Base-by-base conservation (phyloP, 306 rosid species). In the Corylus heterophylla region DNA sequence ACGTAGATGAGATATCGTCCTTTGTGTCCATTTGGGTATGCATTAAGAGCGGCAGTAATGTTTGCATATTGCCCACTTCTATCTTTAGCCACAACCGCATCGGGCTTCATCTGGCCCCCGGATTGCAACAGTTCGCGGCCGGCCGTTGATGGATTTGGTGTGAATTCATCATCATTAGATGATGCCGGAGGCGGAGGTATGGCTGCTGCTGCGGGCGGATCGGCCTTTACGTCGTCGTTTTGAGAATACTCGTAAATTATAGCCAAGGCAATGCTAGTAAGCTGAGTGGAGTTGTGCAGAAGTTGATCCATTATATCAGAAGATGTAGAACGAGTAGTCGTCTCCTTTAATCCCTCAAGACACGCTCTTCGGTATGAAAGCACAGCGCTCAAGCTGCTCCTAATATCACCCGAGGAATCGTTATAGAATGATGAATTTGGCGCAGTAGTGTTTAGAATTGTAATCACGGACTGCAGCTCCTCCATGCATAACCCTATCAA, bases 321-420 rank as follows among this genome's bases (percentile, higher is more conserved):
- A 10, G 14, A 68, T 18, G 50, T 18, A 14, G 51, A 39, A 8
- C 9, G 13, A 4, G 27, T 22, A 22, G 25, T 22, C 25, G 25
- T 4, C 51, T 68, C 71, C 8, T 18, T 42, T 8, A 82, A 42
- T 25, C 66, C 81, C 9, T 75, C 78, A 39, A 67, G 14, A 22
- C 83, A 85, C 44, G 81, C 59, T 69, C 74, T 85, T 50, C 79
- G 88, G 69, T 85, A 81, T 3, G 88, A 74, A 27, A 85, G 49
- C 4, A 78, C 71, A 55, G 83, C 83, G 71, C 88, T 81, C 67
- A 81, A 51, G 62, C 77, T 56, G 47, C 37, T 79, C 44, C 76
- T 31, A 16, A 73, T 13, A 50, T 75, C 83, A 45, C 45, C 39
- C 5, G 9, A 22, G 25, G 25, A n/a, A 10, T 74, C 13, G 6